These are phyloP conservation scores for Boletellus ananiceps DNA, from an alignment of 768 basidiomycete species.

Conservation along the genomic window DNA sequence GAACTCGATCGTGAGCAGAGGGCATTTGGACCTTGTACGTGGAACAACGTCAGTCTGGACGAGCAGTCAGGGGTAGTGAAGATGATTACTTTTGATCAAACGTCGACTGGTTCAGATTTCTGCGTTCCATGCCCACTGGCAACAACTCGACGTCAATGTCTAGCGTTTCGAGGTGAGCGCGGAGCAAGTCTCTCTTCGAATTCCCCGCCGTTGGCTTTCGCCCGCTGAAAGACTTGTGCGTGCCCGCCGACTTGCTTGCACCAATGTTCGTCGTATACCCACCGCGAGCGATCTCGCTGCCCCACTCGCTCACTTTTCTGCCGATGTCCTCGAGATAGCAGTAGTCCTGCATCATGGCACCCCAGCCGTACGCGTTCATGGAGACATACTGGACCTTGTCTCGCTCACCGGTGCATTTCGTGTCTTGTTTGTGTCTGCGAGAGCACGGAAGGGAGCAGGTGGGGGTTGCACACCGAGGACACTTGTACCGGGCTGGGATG, in stretches of 20 bases:
- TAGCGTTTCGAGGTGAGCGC: constrained; percentile 58
- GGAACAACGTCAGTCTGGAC: constrained; percentile 11
- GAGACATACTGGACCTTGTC: constrained; percentile 71
- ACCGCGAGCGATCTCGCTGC: constrained; percentile 60
- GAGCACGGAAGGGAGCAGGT: constrained; percentile 76
- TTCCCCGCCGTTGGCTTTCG: constrained; percentile 32
- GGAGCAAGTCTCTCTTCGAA: constrained; percentile 62
- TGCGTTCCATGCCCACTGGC: constrained; percentile 77
- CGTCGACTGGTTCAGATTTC: constrained; percentile 72
- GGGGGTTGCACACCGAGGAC: constrained; percentile 66
- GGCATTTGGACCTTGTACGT: constrained; percentile 54
- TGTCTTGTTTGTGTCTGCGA: constrained; percentile 55
- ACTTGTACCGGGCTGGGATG: constrained; percentile 61
- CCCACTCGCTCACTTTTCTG: constrained; percentile 71
- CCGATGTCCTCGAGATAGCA: constrained; percentile 79
- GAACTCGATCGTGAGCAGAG: constrained; percentile 70
- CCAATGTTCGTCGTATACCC: constrained; percentile 38
- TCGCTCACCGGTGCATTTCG: constrained; percentile 66
- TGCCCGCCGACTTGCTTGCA: constrained; percentile 14
- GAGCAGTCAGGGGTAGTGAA: constrained; percentile 8
- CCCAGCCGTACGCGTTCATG: constrained; percentile 82
- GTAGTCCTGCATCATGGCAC: constrained; percentile 88
- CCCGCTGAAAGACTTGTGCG: constrained; percentile 20
- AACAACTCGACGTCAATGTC: constrained; percentile 76
- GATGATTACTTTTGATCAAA: constrained; percentile 74